phyloP scores from a whole-genome alignment of 495 filamentous ascomycete genomes.

The Xanthoparmelia taractica region DNA sequence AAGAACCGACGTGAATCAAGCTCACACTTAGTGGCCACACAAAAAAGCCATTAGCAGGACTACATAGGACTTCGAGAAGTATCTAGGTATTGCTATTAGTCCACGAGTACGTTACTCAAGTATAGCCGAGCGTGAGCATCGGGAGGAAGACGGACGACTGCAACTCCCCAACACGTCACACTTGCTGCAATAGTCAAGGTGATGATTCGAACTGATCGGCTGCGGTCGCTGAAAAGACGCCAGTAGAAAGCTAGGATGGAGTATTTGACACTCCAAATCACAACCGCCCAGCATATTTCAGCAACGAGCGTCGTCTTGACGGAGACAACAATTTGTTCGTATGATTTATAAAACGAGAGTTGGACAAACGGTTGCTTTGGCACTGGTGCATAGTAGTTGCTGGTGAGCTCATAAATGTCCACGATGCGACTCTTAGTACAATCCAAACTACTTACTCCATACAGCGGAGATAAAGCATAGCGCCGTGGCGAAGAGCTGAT shows the following conservation, averaged over 20 bases:
- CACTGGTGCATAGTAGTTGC: neutral
- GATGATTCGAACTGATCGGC: conserved; percentile 14
- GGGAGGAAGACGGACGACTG: neutral
- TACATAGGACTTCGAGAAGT: conserved; percentile 31
- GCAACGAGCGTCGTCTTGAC: neutral
- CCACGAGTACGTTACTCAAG: no score
- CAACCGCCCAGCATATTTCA: conserved; percentile 26
- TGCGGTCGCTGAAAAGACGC: conserved; percentile 31
- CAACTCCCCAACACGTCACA: conserved; percentile 19
- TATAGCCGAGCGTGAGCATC: neutral
- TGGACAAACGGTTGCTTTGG: neutral
- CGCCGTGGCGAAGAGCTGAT: conserved; percentile 7
- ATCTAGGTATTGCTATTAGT: conserved; percentile 18
- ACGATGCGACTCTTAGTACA: neutral
- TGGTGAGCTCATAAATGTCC: neutral
- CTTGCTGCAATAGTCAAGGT: conserved; percentile 30
- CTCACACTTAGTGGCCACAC: conserved; percentile 22
- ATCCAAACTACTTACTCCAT: neutral
- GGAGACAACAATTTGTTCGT: neutral
- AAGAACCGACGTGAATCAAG: conserved; percentile 22
- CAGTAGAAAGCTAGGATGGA: conserved; percentile 39
- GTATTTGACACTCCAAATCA: conserved; percentile 30
- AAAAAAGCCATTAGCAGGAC: conserved; percentile 28
- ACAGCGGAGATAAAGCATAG: neutral
- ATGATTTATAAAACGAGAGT: neutral